Percentiles rank a stretch among this genome's conserved stretches.
Conservation (phyloP, 306 rosid genomes). For the Lathyrus sativus region DNA sequence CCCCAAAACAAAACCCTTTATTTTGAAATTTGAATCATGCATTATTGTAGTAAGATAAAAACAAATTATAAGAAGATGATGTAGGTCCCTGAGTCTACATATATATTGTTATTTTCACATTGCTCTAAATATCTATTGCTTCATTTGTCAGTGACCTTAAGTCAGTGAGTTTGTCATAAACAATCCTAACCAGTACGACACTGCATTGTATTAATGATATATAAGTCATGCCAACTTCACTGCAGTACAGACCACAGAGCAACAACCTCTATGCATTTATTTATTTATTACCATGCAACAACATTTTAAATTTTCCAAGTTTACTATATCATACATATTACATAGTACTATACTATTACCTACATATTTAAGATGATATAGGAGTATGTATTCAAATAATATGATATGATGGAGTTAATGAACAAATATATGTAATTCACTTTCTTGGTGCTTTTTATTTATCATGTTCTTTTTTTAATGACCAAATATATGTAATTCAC, state of each 20-base stretch:
- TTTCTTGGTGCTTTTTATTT: too few species aligned
- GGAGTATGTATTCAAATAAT: too few species aligned
- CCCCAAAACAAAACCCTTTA: slow-evolving; percentile 35
- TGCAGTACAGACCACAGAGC: slow-evolving; percentile 24
- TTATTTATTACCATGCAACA: background rate
- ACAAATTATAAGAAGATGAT: slow-evolving; percentile 14
- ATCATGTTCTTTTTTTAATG: too few species aligned
- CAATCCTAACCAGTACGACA: slow-evolving; percentile 40
- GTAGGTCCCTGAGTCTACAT: slow-evolving; percentile 31
- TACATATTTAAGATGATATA: too few species aligned
- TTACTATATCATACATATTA: background rate
- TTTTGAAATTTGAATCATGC: slow-evolving; percentile 39
- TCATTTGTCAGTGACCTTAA: slow-evolving; percentile 42
- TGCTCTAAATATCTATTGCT: slow-evolving; percentile 41
- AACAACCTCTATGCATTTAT: slow-evolving; percentile 3
- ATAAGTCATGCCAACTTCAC: slow-evolving; percentile 23
- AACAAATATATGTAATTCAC: too few species aligned
- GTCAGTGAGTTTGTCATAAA: slow-evolving; percentile 40
- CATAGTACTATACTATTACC: too few species aligned
- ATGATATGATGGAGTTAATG: too few species aligned
- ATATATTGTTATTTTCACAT: slow-evolving; percentile 30
- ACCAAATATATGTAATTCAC: too few species aligned
- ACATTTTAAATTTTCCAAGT: slow-evolving; percentile 24
- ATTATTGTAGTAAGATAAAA: background rate
- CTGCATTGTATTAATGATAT: slow-evolving; percentile 38